phyloP scores from a whole-genome alignment of 371 early-diverging fungal species.

The Syncephalastrum contaminatum region DNA sequence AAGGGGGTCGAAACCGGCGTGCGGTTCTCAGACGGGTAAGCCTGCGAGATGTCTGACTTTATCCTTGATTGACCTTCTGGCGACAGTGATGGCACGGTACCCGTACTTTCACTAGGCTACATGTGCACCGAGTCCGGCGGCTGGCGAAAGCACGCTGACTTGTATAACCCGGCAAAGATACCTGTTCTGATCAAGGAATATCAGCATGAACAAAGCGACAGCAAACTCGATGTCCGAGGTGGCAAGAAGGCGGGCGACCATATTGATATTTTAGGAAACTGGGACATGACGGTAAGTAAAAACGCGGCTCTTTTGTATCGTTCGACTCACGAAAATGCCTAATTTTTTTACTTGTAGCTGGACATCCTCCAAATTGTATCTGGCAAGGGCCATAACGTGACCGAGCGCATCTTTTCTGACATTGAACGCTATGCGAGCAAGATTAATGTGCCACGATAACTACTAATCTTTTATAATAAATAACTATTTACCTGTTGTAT shows the following conservation, averaged over 20 bases:
- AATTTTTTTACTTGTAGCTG: slow-evolving; percentile 16
- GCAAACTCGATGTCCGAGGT: slow-evolving; percentile 72
- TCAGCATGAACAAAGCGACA: slow-evolving; percentile 57
- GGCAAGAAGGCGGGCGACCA: slow-evolving; percentile 86
- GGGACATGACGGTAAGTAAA: slow-evolving; percentile 48
- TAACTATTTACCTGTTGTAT: slow-evolving; percentile 10
- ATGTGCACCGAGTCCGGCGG: slow-evolving; percentile 84
- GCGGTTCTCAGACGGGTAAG: slow-evolving; percentile 53
- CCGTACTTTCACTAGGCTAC: slow-evolving; percentile 85
- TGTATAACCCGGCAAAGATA: slow-evolving; percentile 83
- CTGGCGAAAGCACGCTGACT: slow-evolving; percentile 75
- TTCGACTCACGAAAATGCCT: neutral
- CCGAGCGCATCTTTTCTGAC: slow-evolving; percentile 35
- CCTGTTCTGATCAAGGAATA: slow-evolving; percentile 82
- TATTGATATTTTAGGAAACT: slow-evolving; percentile 78
- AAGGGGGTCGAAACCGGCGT: slow-evolving; percentile 55
- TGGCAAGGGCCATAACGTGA: slow-evolving; percentile 34
- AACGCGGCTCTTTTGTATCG: neutral
- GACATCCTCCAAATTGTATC: slow-evolving; percentile 44
- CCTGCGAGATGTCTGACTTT: neutral
- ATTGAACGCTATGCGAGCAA: slow-evolving; percentile 41
- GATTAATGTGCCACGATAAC: slow-evolving; percentile 17
- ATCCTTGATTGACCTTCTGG: neutral
- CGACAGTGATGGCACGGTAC: slow-evolving; percentile 90
- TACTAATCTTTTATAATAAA: neutral